Evolutionary conservation across 1,284 basidiomycete genomes (phyloP).

Genomic region (Sporisorium sorghi): DNA sequence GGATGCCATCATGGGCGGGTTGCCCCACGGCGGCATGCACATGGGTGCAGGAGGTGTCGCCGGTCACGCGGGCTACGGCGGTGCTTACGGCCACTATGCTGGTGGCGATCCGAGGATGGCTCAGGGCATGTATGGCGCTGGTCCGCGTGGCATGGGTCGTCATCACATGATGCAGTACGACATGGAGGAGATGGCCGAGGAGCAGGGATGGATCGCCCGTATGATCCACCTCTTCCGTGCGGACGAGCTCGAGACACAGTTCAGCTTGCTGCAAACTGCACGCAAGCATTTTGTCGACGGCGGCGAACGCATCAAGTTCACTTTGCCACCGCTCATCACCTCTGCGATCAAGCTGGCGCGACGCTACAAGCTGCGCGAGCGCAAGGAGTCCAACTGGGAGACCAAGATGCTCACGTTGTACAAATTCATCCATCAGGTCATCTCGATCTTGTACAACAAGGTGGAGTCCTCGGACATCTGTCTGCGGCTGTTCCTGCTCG

Average conservation of each 20-base stretch:
- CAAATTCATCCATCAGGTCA: slow-evolving; percentile 68
- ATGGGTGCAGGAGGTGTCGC: slow-evolving; percentile 34
- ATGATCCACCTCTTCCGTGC: slow-evolving; percentile 67
- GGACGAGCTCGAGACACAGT: slow-evolving; percentile 63
- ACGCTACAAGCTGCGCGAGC: slow-evolving; percentile 61
- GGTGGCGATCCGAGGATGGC: slow-evolving; percentile 47
- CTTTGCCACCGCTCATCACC: slow-evolving; percentile 64
- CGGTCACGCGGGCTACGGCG: slow-evolving; percentile 31
- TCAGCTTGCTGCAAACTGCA: slow-evolving; percentile 64
- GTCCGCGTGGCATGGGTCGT: slow-evolving; percentile 38
- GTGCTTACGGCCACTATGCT: slow-evolving; percentile 36
- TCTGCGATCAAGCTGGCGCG: slow-evolving; percentile 64
- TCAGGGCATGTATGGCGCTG: slow-evolving; percentile 46
- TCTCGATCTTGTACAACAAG: slow-evolving; percentile 65
- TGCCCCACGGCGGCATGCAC: slow-evolving; percentile 38
- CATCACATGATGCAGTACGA: slow-evolving; percentile 59
- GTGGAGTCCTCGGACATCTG: slow-evolving; percentile 67
- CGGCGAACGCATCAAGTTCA: slow-evolving; percentile 65
- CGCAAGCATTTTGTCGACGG: slow-evolving; percentile 65
- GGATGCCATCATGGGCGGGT: slow-evolving; percentile 50
- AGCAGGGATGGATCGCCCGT: slow-evolving; percentile 67
- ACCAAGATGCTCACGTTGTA: slow-evolving; percentile 65
- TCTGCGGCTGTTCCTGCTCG: slow-evolving; percentile 63
- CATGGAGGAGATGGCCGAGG: slow-evolving; percentile 65
- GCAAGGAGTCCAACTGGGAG: slow-evolving; percentile 57